Evolutionary conservation across 805 yeast genomes (phyloP), one percentile per base, ranked within the genome.

Genomic region (Hanseniaspora jakobsenii): DNA sequence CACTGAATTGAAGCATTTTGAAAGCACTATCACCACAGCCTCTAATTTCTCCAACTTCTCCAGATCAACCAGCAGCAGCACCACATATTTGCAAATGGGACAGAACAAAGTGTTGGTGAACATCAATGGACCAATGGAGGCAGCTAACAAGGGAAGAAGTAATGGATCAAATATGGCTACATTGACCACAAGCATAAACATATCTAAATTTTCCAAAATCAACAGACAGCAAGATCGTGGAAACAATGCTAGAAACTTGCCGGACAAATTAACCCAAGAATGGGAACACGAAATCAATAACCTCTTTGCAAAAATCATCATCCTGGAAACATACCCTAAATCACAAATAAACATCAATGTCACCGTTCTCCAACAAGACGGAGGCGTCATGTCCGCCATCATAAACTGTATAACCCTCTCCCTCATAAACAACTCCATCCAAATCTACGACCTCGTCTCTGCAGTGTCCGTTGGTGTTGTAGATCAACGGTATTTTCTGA

Each of bases 11-110:
- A 77, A 97, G 39, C 71, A 78, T 24, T 83, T 91, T 55, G 75
- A 74, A 30, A 82, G 94, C 57, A 72, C 76, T 16, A 76, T 84
- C 44, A 38, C 48, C 13, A 41, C 45, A 6, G 34, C 45, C 19
- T 41, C 45, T 17, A 41, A 28, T 14, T 41, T 34, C 23, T 27
- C 41, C 36, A 44, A 44, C 16, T 38, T 38, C 32, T 85, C 85
- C 55, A 86, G 97, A 1, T 96, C 87, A 55, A 85, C 95, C 5
- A 75, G 71, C 52, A 96, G 89, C 62, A 98, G 97, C 6, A 87
- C 96, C 1, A 77, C 96, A 2, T 81, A 79, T 52, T 77, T 91
- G 17, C 91, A 87, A 60, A 93, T 81, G 62, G 98, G 98, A 24
- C 83, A 84, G 51, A 77, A 95, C 36, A 84, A 85, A 59, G 81